A percentile compares a stretch with the other conserved stretches of the same genome.
phyloP scores from a whole-genome alignment of 495 filamentous ascomycete species.

The Achaetomiella virescens region DNA sequence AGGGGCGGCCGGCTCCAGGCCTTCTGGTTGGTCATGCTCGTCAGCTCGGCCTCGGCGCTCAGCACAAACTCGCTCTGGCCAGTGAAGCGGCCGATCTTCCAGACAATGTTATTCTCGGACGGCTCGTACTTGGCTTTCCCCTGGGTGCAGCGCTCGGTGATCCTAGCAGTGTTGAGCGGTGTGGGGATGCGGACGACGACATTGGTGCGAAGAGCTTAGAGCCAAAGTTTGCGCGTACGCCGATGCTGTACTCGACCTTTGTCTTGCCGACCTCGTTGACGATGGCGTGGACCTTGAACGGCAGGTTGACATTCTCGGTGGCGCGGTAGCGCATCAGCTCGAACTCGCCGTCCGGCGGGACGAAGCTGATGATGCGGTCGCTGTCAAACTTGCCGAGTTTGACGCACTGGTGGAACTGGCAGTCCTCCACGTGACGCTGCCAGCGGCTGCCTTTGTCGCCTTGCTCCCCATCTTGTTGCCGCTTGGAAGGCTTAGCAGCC shows the following conservation, averaged over 20 bases:
- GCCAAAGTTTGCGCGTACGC: conserved; percentile 94
- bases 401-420: conserved; percentile 99
- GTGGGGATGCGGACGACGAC: conserved; percentile 95
- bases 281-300: conserved; percentile 98
- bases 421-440: conserved; percentile 97
- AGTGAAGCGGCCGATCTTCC: conserved; percentile 97
- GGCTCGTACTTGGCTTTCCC: conserved; percentile 99
- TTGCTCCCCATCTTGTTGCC: conserved; percentile 71
- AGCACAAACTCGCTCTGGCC: conserved; percentile 93
- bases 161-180: conserved; percentile 90
- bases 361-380: conserved; percentile 95
- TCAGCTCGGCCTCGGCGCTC: conserved; percentile 86
- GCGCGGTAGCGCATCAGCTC: conserved; percentile 99
- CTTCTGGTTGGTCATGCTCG: conserved; percentile 97
- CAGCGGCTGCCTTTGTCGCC: conserved; percentile 89
- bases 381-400: conserved; percentile 96
- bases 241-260: conserved; percentile 98
- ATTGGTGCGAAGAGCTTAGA: conserved; percentile 93
- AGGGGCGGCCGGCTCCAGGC: conserved; percentile 93
- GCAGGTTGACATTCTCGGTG: conserved; percentile 98
- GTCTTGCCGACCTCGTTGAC: conserved; percentile 96
- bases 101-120: conserved; percentile 94
- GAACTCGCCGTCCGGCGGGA: conserved; percentile 97
- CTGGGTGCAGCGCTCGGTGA: conserved; percentile 87
- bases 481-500: conserved; percentile 54